Percentiles rank a stretch among this genome's conserved stretches.
These are phyloP conservation scores for Penicillium ochrochloron DNA, from an alignment of 495 filamentous ascomycete genomes.

Conservation along the genomic window DNA sequence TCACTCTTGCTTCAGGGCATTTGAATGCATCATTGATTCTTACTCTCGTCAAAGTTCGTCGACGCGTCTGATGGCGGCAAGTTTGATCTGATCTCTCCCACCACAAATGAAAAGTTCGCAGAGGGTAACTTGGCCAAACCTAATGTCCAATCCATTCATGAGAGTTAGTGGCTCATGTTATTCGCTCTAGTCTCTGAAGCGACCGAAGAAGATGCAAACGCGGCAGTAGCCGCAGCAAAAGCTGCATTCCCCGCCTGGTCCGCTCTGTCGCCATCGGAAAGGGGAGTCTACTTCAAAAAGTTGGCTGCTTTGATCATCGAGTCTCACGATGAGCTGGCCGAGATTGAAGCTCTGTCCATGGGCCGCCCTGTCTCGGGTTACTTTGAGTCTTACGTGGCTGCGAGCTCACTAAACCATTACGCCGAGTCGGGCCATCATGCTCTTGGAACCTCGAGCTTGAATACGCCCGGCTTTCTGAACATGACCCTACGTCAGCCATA, in stretches of 20 bases:
- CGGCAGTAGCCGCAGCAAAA: constrained; percentile 62
- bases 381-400: constrained; percentile 22
- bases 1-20: background rate
- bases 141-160: background rate
- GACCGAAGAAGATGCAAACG: constrained; percentile 56
- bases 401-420: constrained; percentile 29
- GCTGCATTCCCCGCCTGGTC: constrained; percentile 64
- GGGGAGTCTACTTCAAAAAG: constrained; percentile 54
- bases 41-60: constrained; percentile 17
- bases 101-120: constrained; percentile 23
- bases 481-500: constrained; percentile 40
- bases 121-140: constrained; percentile 11
- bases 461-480: constrained; percentile 60
- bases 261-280: constrained; percentile 42
- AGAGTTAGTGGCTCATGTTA: background rate
- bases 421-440: constrained; percentile 30
- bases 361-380: constrained; percentile 37
- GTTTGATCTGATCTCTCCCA: constrained; percentile 21
- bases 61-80: constrained; percentile 31
- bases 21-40: background rate
- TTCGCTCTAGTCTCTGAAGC: constrained; percentile 46
- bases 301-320: constrained; percentile 55
- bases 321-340: constrained; percentile 52
- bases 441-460: constrained; percentile 57
- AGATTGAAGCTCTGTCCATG: constrained; percentile 44